These are phyloP conservation scores for Zea luxurians DNA, from an alignment of 176 grass and related monocot species.

Conservation along the genomic window DNA sequence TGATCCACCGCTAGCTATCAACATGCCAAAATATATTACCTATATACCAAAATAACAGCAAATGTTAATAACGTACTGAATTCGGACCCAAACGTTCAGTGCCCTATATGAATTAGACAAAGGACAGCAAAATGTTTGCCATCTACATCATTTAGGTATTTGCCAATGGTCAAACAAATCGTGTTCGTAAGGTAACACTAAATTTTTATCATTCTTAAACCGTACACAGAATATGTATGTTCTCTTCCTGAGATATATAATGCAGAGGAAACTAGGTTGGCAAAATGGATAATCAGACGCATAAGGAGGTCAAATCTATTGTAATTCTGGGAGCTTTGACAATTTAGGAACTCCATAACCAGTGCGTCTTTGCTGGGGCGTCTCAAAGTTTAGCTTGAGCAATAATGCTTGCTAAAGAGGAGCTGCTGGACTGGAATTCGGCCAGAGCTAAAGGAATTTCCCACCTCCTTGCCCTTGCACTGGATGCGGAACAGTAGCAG, in stretches of 20 bases:
- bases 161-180: neutral
- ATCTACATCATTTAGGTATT: neutral
- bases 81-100: slow-evolving; percentile 17
- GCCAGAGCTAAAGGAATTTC: neutral
- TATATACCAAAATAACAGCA: slow-evolving; percentile 37
- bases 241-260: neutral
- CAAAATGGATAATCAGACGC: neutral
- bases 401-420: neutral
- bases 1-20: slow-evolving; percentile 67
- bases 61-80: slow-evolving; percentile 16
- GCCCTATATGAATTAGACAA: slow-evolving; percentile 3
- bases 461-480: neutral
- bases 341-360: neutral
- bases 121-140: neutral
- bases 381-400: neutral
- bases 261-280: neutral
- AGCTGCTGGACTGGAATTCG: neutral
- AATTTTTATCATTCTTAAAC: slow-evolving; percentile 5
- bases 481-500: neutral
- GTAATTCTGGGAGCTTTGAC: neutral
- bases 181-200: neutral
- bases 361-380: neutral
- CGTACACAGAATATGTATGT: neutral
- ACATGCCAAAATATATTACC: slow-evolving; percentile 81
- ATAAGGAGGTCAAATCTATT: neutral